These are phyloP conservation scores for Trypanosoma platydactyli DNA, from an alignment of 208 protist species.

Conservation along the genomic window DNA sequence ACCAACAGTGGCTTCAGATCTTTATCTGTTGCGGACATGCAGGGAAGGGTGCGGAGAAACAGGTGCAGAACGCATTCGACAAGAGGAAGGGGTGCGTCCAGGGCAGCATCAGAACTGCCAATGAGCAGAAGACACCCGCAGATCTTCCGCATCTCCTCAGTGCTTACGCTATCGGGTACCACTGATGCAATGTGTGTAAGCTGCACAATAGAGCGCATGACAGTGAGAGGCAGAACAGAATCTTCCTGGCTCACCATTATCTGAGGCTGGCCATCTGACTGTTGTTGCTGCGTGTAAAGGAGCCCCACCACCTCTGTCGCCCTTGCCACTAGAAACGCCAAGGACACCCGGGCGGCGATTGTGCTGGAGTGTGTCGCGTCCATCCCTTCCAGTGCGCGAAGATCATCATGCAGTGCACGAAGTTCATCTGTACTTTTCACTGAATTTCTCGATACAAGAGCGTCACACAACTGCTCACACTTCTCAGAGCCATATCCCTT, in stretches of 20 bases:
- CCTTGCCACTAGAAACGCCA: constrained; percentile 19
- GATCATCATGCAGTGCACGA: constrained; percentile 12
- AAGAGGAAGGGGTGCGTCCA: constrained; percentile 31
- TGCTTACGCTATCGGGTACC: constrained; percentile 12
- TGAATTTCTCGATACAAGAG: constrained; percentile 16
- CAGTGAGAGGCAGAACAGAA: constrained; percentile 11
- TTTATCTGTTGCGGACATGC: constrained; percentile 1
- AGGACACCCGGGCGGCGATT: constrained; percentile 12
- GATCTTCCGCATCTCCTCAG: constrained; percentile 6
- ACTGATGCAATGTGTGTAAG: constrained; percentile 1
- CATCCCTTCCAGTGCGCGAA: neutral
- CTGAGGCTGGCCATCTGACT: neutral
- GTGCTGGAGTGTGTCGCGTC: constrained; percentile 4
- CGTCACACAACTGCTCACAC: constrained; percentile 24
- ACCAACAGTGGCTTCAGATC: neutral
- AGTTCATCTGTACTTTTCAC: constrained; percentile 16
- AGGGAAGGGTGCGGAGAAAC: constrained; percentile 25
- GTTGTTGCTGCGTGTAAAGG: neutral
- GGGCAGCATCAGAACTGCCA: constrained; percentile 12
- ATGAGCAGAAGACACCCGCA: constrained; percentile 11
- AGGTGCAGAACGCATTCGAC: constrained; percentile 35
- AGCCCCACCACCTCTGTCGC: constrained; percentile 16
- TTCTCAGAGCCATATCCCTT: constrained; percentile 22
- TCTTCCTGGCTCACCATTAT: constrained; percentile 12
- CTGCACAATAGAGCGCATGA: constrained; percentile 24